Conservation (phyloP, 768 basidiomycete genomes). For the Russula foetens region DNA sequence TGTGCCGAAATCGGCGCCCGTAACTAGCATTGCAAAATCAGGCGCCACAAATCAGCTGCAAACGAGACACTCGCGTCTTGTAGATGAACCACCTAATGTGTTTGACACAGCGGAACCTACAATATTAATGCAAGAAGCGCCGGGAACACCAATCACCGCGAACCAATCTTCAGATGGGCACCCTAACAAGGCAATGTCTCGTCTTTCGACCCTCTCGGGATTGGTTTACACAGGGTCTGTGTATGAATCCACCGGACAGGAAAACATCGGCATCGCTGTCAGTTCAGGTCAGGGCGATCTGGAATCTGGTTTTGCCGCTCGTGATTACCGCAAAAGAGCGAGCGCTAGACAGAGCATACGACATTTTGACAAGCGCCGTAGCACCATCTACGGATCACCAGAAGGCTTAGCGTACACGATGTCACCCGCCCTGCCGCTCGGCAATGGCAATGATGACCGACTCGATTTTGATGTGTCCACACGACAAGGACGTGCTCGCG, state of each 20-base stretch:
- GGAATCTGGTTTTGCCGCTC: background rate
- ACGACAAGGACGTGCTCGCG: conserved; percentile 43
- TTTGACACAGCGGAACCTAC: background rate
- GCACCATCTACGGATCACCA: conserved; percentile 15
- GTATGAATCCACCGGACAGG: conserved; percentile 8
- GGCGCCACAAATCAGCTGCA: background rate
- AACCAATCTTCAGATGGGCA: background rate
- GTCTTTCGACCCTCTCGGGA: conserved; percentile 18
- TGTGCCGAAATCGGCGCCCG: conserved; percentile 9
- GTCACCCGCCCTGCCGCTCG: conserved; percentile 23
- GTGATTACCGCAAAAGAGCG: conserved; percentile 4
- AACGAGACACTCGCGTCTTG: conserved; percentile 10
- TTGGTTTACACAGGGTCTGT: conserved; percentile 12
- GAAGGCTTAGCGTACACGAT: conserved; percentile 18
- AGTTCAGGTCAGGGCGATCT: conserved; percentile 8
- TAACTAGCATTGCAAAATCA: background rate
- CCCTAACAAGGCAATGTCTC: conserved; percentile 8
- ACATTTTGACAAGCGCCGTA: conserved; percentile 9
- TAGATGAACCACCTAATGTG: background rate
- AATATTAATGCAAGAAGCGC: conserved; percentile 8
- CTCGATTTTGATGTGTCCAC: conserved; percentile 20
- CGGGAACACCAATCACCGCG: background rate
- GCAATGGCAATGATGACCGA: conserved; percentile 23
- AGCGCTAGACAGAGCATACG: conserved; percentile 17
- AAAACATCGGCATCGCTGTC: conserved; percentile 20